Evolutionary conservation across 2,329 filamentous ascomycete species (phyloP).

Genomic region (Xylariaceae sp.): DNA sequence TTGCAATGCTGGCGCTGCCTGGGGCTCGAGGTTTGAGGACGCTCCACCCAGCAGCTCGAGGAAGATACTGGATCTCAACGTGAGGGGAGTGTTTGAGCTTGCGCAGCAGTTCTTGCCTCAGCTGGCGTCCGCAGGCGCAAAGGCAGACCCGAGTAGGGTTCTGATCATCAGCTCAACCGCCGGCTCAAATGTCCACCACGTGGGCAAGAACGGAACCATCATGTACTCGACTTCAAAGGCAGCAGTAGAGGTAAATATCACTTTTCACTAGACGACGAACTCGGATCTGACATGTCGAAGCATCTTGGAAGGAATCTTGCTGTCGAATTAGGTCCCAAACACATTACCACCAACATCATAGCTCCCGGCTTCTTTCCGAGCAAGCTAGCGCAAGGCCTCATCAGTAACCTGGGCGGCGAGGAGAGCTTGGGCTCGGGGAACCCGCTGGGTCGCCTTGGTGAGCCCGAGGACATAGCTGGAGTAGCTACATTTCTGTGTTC

Average conservation of each 20-base stretch:
- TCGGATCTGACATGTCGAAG: background rate
- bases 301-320: background rate
- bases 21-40: constrained; percentile 1
- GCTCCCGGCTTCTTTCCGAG: background rate
- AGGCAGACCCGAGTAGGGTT: background rate
- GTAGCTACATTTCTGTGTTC: background rate
- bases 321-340: background rate
- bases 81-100: constrained; percentile 1
- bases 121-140: background rate
- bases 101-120: background rate
- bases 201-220: constrained; percentile 1
- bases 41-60: background rate
- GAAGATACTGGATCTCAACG: constrained; percentile 1
- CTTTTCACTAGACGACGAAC: background rate
- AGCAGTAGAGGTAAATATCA: background rate
- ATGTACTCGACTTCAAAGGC: constrained; percentile 2
- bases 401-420: background rate
- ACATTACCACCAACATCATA: constrained; percentile 1
- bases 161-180: constrained; percentile 1
- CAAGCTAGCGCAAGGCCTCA: background rate
- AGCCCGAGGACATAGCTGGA: constrained; percentile 1
- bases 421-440: background rate
- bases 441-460: background rate
- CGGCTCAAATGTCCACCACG: background rate
- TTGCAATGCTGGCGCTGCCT: constrained; percentile 1